Evolutionary conservation across 2,329 filamentous ascomycete genomes (phyloP).

Genomic region (Arachnomyces sp.): DNA sequence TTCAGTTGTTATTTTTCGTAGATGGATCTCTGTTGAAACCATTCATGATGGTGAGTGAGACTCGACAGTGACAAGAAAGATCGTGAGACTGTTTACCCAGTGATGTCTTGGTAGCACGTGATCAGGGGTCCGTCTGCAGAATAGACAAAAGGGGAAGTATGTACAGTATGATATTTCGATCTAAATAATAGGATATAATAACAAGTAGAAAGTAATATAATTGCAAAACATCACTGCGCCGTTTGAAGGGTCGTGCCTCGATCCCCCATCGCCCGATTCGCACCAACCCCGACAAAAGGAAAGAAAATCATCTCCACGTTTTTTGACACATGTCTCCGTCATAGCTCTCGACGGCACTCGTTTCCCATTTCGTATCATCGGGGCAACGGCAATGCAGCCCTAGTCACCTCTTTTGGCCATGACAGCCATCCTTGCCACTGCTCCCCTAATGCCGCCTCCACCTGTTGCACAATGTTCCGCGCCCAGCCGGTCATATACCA

Average conservation of each 20-base stretch:
- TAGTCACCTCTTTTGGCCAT: conserved; percentile 18
- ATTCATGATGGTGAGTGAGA: no score
- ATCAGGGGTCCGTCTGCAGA: neutral
- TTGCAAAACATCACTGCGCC: no score
- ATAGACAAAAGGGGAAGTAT: neutral
- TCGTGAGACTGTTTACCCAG: no score
- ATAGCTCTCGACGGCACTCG: neutral
- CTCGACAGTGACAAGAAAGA: neutral
- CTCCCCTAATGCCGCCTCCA: conserved; percentile 18
- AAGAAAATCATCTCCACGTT: neutral
- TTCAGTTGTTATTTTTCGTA: no score
- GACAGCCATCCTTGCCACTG: conserved; percentile 20
- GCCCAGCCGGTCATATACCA: conserved; percentile 25
- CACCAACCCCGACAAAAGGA: no score
- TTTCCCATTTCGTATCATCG: neutral
- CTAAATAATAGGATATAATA: neutral
- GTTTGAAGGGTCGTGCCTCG: neutral
- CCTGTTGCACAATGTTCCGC: conserved; percentile 20
- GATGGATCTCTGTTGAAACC: no score
- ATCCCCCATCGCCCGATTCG: neutral
- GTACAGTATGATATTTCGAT: neutral
- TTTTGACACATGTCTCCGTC: neutral
- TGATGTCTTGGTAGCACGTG: no score
- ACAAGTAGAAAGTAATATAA: no score
- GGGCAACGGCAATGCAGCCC: neutral